These are phyloP conservation scores for Pyrus communis DNA, from an alignment of 306 rosid species.

Conservation along the genomic window DNA sequence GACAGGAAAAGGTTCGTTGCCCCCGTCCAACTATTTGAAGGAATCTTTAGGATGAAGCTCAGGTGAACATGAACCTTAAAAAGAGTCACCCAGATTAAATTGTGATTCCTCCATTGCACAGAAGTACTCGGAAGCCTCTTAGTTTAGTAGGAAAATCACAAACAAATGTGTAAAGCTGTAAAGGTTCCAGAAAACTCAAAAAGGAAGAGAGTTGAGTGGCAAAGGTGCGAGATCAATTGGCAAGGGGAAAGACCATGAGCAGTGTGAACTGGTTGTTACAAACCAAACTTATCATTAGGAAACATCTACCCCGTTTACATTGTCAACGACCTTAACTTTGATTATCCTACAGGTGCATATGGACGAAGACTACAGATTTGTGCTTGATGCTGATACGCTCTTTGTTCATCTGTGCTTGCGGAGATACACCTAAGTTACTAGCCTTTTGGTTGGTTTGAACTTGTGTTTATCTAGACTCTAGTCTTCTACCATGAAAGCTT, in stretches of 20 bases:
- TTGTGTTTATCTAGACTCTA: not conserved
- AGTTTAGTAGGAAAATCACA: not conserved
- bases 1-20: no score
- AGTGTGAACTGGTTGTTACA: not conserved
- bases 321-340: not conserved
- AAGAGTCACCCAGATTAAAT: no score
- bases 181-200: not conserved
- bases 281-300: not conserved
- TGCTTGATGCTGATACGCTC: not conserved
- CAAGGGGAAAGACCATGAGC: not conserved
- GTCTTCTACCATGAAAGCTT: not conserved
- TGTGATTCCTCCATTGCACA: not conserved
- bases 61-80: not conserved
- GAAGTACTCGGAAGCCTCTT: not conserved
- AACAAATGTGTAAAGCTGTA: not conserved
- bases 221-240: not conserved
- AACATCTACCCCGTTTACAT: not conserved
- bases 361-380: not conserved
- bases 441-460: not conserved
- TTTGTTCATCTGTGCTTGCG: not conserved
- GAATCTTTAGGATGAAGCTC: not conserved
- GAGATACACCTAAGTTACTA: not conserved
- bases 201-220: not conserved
- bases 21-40: not conserved
- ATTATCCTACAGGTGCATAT: not conserved